Base-by-base conservation (phyloP, 345 rosid species). In the Xanthoceras sorbifolium region DNA sequence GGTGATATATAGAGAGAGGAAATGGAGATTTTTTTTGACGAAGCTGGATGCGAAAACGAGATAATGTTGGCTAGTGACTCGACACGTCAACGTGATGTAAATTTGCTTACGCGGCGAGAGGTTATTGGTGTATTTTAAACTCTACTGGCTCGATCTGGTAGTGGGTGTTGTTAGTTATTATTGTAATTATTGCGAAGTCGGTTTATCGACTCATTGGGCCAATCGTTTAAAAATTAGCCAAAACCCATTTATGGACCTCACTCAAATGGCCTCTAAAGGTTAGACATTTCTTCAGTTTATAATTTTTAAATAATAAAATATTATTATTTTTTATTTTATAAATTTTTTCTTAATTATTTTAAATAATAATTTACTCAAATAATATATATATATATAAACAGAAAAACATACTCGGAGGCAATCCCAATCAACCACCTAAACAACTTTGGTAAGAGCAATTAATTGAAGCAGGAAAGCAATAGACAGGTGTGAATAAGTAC, bases 21-120 rank as follows among this genome's bases (percentile, higher is more conserved):
- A n/a, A 22, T 2, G 29, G 26, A 3, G 57, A 22, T 14, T 62
- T 54, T 60, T 42, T 77, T 20, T 22, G 57, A 10, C 23, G 60
- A 67, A 44, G 68, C 60, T 48, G 76, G 67, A 42, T 12, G 54
- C n/a, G 55, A 17, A 50, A 42, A 65, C 28, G 31, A 10, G 64
- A 54, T 9, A 40, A 20, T 55, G 28, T 42, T 0, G 57, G 80
- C 25, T 0, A 15, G 65, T 22, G 26, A 38, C 64, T 64, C 31
- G 76, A 78, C 84, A 75, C 86, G 80, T 67, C 80, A 54, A 25
- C n/a, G 26, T 9, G 64, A 64, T 9, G 77, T 38, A 2, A 0
- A 1, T 44, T 71, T 66, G 68, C 42, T n/a, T 23, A 78, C 83
- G 88, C 84, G 89, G 83, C 82, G 1, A 0, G 15, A 1, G 1